phyloP scores from a whole-genome alignment of 352 stramenopile species.

The Phytophthora idaei region DNA sequence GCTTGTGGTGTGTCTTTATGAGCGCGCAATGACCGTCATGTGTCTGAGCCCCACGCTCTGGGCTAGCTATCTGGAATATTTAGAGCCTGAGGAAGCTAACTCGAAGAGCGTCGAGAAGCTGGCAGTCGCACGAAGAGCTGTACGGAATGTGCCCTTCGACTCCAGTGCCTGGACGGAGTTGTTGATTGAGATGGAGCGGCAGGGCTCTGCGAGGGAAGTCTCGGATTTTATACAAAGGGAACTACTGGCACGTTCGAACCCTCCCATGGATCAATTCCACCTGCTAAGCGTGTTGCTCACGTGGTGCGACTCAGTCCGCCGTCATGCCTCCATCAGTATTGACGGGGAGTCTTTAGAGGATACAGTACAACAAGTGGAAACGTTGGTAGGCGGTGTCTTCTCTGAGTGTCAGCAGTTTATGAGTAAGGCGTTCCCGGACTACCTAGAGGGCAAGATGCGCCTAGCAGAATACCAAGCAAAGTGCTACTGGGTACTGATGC shows the following conservation, averaged over 20 bases:
- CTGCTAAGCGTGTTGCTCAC: constrained; percentile 52
- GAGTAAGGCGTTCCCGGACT: constrained; percentile 38
- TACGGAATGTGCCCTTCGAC: constrained; percentile 76
- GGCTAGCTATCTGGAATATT: constrained; percentile 57
- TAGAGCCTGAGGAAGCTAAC: constrained; percentile 18
- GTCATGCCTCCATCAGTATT: constrained; percentile 20
- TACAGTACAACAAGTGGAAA: constrained; percentile 24
- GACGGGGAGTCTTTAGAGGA: constrained; percentile 14
- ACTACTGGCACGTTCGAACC: constrained; percentile 37
- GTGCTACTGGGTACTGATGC: constrained; percentile 39
- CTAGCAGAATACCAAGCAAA: constrained; percentile 62
- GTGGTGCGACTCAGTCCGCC: constrained; percentile 51
- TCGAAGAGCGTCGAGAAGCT: constrained; percentile 19
- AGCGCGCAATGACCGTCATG: constrained; percentile 56
- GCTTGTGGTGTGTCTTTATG: constrained; percentile 56
- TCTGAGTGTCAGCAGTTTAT: constrained; percentile 42
- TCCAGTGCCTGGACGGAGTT: constrained; percentile 60
- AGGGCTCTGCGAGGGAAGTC: constrained; percentile 19
- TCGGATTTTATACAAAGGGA: constrained; percentile 30
- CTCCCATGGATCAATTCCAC: constrained; percentile 67
- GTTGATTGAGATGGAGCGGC: constrained; percentile 57
- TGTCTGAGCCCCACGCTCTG: constrained; percentile 68
- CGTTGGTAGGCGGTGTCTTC: constrained; percentile 40
- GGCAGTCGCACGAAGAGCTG: constrained; percentile 38
- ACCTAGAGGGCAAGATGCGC: constrained; percentile 32